Conservation (phyloP, 108 stramenopile genomes). For the Conticribra guillardii region DNA sequence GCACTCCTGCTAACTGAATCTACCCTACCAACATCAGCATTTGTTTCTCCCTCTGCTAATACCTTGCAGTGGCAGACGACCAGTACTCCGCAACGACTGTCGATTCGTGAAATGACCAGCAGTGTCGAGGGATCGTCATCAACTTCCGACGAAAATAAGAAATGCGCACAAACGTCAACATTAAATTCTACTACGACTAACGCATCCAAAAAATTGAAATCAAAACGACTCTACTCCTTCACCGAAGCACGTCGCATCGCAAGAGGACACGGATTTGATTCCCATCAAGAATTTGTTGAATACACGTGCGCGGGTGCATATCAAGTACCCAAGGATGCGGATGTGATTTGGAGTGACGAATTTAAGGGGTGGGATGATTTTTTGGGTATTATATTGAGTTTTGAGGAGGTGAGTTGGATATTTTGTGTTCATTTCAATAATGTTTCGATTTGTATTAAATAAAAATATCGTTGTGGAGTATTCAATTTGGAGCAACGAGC, state of each 20-base stretch:
- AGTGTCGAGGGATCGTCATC: no score
- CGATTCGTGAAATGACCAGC: no score
- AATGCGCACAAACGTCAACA: no score
- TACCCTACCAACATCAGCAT: no score
- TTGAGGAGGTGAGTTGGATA: slow-evolving; percentile 12
- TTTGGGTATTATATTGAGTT: slow-evolving; percentile 51
- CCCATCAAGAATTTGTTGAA: slow-evolving; percentile 64
- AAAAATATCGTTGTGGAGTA: background rate
- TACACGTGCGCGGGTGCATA: slow-evolving; percentile 78
- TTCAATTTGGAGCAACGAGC: no score
- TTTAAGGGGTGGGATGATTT: slow-evolving; percentile 83
- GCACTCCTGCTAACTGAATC: no score
- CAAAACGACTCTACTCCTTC: slow-evolving; percentile 55
- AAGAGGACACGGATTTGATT: slow-evolving; percentile 65
- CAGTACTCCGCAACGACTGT: no score
- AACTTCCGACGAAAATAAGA: no score
- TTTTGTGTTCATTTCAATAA: no score
- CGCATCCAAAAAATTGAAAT: background rate
- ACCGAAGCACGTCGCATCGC: slow-evolving; percentile 71
- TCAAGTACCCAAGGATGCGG: slow-evolving; percentile 74
- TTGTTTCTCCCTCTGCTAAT: no score
- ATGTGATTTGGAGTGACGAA: slow-evolving; percentile 66
- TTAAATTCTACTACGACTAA: background rate
- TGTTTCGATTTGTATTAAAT: no score
- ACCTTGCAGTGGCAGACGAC: no score